Conservation (phyloP, 2,329 filamentous ascomycete genomes). For the Pyricularia sp. region DNA sequence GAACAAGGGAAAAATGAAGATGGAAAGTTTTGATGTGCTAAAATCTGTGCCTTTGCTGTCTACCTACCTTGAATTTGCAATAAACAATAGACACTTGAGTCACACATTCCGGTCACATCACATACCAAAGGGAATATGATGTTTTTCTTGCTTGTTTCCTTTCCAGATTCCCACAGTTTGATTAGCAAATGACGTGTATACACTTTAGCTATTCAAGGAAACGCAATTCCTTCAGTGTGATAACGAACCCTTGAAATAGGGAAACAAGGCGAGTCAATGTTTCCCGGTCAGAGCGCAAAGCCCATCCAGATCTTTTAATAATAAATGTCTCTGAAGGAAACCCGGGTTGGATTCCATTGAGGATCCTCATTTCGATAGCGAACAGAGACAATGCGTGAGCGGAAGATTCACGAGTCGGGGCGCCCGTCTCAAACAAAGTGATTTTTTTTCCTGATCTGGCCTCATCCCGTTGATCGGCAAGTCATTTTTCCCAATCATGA, state of each 20-base stretch:
- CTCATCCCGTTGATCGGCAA: not conserved
- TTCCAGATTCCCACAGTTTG: not conserved
- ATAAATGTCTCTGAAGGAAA: not conserved
- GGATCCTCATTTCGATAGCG: not conserved
- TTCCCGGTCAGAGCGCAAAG: not conserved
- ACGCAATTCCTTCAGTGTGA: not conserved
- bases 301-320: not conserved
- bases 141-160: not conserved
- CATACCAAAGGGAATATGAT: not conserved
- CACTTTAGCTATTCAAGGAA: not conserved
- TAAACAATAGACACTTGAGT: not conserved
- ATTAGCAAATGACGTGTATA: not conserved
- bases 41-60: too few species aligned
- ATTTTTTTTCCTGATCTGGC: not conserved
- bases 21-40: not conserved
- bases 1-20: not conserved
- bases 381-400: not conserved
- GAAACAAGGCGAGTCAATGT: not conserved
- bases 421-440: not conserved
- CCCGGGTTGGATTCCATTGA: not conserved
- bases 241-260: not conserved
- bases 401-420: not conserved
- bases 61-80: not conserved
- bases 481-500: not conserved
- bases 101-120: not conserved